A percentile compares a stretch with the other conserved stretches of the same genome.
Evolutionary conservation across 768 basidiomycete genomes (phyloP).

Genomic region (Cystobasidium ongulense): DNA sequence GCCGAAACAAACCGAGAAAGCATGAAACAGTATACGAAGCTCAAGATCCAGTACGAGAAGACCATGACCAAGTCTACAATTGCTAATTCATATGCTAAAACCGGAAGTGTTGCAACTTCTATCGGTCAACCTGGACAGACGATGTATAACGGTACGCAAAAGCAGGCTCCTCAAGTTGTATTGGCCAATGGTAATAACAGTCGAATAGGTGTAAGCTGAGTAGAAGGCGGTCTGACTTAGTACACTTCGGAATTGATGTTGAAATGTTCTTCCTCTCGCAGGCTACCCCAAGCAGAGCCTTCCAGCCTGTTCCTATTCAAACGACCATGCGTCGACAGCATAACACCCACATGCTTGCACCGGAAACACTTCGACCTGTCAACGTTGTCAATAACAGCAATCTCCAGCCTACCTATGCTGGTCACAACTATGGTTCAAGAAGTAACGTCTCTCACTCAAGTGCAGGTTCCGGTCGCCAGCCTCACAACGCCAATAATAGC

Average conservation of each 20-base stretch:
- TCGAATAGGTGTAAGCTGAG: background rate
- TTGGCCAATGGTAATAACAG: background rate
- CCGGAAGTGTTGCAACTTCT: background rate
- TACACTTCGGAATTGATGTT: background rate
- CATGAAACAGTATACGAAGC: slow-evolving; percentile 42
- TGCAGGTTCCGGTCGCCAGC: background rate
- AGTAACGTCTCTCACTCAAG: background rate
- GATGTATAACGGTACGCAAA: background rate
- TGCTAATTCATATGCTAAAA: background rate
- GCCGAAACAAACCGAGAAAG: slow-evolving; percentile 39
- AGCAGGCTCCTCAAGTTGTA: background rate
- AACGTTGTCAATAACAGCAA: background rate
- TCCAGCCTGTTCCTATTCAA: background rate
- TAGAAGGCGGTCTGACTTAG: background rate
- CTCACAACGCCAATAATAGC: background rate
- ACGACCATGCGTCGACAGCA: background rate
- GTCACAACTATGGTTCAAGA: background rate
- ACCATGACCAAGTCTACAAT: slow-evolving; percentile 33
- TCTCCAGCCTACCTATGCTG: background rate
- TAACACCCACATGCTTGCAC: background rate
- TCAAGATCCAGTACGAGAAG: slow-evolving; percentile 40
- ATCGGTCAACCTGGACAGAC: background rate
- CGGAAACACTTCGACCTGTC: background rate
- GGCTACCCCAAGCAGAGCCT: slow-evolving; percentile 13
- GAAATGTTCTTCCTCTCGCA: background rate